Evolutionary conservation across 2,329 filamentous ascomycete species (phyloP), one percentile per base, ranked within the genome.

Genomic region (Trichoderma gracile): DNA sequence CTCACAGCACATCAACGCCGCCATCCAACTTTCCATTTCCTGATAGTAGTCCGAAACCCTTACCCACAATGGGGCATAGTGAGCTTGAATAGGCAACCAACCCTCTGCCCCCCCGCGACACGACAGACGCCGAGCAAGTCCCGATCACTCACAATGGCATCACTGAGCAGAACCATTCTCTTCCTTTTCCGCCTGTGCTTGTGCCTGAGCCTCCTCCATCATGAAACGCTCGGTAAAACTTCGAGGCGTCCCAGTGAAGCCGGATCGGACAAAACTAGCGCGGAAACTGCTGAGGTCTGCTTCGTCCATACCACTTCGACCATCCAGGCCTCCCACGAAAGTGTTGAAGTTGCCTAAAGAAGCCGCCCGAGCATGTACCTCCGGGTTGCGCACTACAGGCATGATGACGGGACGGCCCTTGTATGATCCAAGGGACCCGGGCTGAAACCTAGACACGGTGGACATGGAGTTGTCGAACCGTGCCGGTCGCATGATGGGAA

Each of bases 301-400:
- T 52, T 81, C 79, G 62, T 83, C 81, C 66, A 82, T 77, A 12
- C 80, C 81, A 62, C 77, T 82, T 64, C 78, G 76, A n/a, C 81
- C 81, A 66, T 83, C 80, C 15, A 85, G 71, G 50, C 82, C 82
- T 1, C 83, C 84, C 9, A 85, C 81, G 71, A 85, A 84, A 23
- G 77, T 79, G 66, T 76, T 79, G 53, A 85, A 73, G 19, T 81
- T 76, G 43, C 82, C 82, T 57, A 84, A 73, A 12, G 79, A 78
- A 12, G 77, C 79, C 2, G 82, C 82, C 68, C 78, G 76, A 25
- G 79, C 81, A 64, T 83, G 79, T 1, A 86, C 61, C 23, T 82
- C 78, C 9, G 81, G 77, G 55, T 82, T 78, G 54, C 78, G 78
- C 52, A 86, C 78, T 15, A 85, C 76, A 2, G 81, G 79, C 75